Evolutionary conservation across 2,329 filamentous ascomycete species (phyloP).

Genomic region (Alternaria hordeiaustralica): DNA sequence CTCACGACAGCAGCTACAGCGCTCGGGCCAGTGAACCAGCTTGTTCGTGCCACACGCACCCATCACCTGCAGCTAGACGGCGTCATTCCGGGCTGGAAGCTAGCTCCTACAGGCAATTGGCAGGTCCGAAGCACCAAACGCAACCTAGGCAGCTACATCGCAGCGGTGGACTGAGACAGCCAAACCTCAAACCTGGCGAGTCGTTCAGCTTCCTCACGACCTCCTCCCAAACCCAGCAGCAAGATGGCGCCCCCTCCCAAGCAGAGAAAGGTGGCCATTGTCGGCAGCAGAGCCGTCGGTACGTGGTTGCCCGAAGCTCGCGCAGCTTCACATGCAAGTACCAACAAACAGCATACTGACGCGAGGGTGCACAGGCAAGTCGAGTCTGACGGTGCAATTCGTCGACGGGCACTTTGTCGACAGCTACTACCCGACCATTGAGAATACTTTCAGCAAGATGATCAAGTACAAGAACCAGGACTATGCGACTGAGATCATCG

Average conservation of each 20-base stretch:
- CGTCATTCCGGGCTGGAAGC: constrained; percentile 23
- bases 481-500: constrained; percentile 95
- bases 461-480: constrained; percentile 94
- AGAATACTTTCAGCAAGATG: constrained; percentile 97
- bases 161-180: constrained; percentile 24
- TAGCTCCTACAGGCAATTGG: constrained; percentile 32
- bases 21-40: neutral
- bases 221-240: constrained; percentile 22
- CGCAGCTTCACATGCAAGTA: constrained; percentile 22
- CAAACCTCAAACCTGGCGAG: constrained; percentile 30
- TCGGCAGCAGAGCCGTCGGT: constrained; percentile 92
- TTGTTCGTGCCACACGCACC: constrained; percentile 13
- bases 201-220: constrained; percentile 24
- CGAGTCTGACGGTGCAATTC: constrained; percentile 93
- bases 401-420: constrained; percentile 98
- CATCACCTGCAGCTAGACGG: constrained; percentile 29
- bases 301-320: constrained; percentile 46
- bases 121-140: constrained; percentile 25
- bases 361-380: constrained; percentile 74
- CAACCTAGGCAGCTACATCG: constrained; percentile 31
- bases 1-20: neutral
- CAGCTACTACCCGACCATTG: constrained; percentile 98
- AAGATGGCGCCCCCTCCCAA: constrained; percentile 72
- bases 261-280: constrained; percentile 94
- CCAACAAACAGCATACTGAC: constrained; percentile 21